Percentiles rank a stretch among this genome's conserved stretches.
Evolutionary conservation across 208 protist species (phyloP).

Genomic region (Leishmania aethiopica): DNA sequence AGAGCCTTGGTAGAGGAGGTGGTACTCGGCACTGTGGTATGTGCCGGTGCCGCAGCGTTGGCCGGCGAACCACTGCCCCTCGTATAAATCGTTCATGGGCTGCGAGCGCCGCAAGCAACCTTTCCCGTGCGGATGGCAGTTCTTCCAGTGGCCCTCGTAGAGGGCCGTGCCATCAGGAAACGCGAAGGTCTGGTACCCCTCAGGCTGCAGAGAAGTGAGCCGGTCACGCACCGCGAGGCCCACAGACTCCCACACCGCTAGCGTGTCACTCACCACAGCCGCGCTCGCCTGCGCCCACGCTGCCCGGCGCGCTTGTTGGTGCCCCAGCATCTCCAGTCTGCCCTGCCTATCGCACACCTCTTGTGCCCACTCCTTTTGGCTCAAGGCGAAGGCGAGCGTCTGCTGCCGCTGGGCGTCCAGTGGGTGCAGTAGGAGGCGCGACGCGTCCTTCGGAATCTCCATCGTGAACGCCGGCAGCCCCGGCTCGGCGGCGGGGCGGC

Average conservation of each 20-base stretch:
- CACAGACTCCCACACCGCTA: slow-evolving; percentile 53
- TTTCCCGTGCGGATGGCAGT: slow-evolving; percentile 81
- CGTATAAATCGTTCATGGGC: slow-evolving; percentile 74
- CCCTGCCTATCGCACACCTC: slow-evolving; percentile 48
- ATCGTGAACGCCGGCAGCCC: slow-evolving; percentile 15
- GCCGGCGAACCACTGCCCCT: slow-evolving; percentile 88
- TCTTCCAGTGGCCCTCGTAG: slow-evolving; percentile 93
- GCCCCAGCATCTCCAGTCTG: slow-evolving; percentile 44
- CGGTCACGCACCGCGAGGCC: slow-evolving; percentile 64
- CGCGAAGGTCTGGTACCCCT: slow-evolving; percentile 82
- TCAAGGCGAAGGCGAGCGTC: slow-evolving; percentile 37
- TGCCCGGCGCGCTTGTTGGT: slow-evolving; percentile 57
- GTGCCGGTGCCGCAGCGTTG: slow-evolving; percentile 76
- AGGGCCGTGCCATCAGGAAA: slow-evolving; percentile 77
- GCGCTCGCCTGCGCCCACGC: slow-evolving; percentile 47
- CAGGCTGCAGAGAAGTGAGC: slow-evolving; percentile 51
- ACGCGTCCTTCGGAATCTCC: slow-evolving; percentile 44
- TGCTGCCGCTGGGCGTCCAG: slow-evolving; percentile 50
- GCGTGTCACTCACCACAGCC: slow-evolving; percentile 37
- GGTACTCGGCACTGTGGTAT: slow-evolving; percentile 52
- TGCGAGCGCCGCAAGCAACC: slow-evolving; percentile 60
- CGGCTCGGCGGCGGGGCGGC: neutral
- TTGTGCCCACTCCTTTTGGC: slow-evolving; percentile 30
- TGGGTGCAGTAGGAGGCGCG: slow-evolving; percentile 44
- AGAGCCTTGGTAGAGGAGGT: slow-evolving; percentile 78